A percentile compares a stretch with the other conserved stretches of the same genome.
Evolutionary conservation across 208 protist species (phyloP).

Genomic region (Trichomonas tenax): DNA sequence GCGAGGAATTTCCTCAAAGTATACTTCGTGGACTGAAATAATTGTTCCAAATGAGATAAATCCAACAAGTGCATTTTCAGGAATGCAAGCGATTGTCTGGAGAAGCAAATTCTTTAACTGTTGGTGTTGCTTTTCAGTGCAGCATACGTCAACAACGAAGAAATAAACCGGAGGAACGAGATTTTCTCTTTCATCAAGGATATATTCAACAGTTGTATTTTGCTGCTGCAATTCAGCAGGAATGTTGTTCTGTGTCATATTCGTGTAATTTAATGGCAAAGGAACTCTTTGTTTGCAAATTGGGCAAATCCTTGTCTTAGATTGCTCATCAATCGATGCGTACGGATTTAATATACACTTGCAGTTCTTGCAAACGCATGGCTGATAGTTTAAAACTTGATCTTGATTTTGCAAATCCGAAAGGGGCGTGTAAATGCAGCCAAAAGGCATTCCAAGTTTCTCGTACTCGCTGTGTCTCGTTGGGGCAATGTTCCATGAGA

Average conservation of each 20-base stretch:
- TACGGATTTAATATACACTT: not conserved
- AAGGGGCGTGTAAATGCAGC: slow-evolving; percentile 84
- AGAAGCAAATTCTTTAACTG: slow-evolving; percentile 68
- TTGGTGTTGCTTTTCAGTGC: slow-evolving; percentile 44
- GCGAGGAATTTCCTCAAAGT: slow-evolving; percentile 47
- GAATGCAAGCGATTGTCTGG: slow-evolving; percentile 68
- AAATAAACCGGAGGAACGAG: slow-evolving; percentile 52
- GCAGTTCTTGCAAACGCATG: not conserved
- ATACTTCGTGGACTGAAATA: slow-evolving; percentile 62
- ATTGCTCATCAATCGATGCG: slow-evolving; percentile 43
- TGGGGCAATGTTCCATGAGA: slow-evolving; percentile 80
- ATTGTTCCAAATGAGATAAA: slow-evolving; percentile 86
- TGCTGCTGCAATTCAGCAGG: slow-evolving; percentile 65
- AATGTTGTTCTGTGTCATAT: slow-evolving; percentile 64
- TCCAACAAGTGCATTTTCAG: slow-evolving; percentile 67
- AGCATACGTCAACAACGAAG: slow-evolving; percentile 86
- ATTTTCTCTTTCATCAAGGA: slow-evolving; percentile 41
- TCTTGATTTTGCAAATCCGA: slow-evolving; percentile 34
- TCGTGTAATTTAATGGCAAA: slow-evolving; percentile 70
- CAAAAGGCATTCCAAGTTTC: slow-evolving; percentile 75
- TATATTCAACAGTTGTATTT: slow-evolving; percentile 82
- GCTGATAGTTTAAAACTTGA: not conserved
- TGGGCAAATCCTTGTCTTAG: slow-evolving; percentile 69
- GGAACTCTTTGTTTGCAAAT: slow-evolving; percentile 72
- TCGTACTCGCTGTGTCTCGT: slow-evolving; percentile 67